phyloP scores from a whole-genome alignment of 306 rosid species.

The Rosa multiflora region DNA sequence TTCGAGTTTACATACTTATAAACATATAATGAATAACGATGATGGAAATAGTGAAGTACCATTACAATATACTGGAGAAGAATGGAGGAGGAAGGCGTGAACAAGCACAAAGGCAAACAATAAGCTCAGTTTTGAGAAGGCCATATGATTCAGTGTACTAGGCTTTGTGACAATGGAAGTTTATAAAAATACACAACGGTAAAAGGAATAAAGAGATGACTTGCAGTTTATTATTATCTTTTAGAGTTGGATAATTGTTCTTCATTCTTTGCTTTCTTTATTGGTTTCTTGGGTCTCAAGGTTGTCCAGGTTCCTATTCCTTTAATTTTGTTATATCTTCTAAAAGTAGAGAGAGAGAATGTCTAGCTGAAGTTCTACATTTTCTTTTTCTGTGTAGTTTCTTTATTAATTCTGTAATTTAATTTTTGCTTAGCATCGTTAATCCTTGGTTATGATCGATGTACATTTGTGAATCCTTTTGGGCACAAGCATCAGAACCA shows the following conservation, averaged over 20 bases:
- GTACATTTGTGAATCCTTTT: background rate
- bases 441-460: background rate
- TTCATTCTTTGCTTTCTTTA: slow-evolving; percentile 7
- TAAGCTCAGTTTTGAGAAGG: background rate
- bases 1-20: too few relatives aligned
- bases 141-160: background rate
- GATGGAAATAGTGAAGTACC: background rate
- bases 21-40: too few relatives aligned
- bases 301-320: background rate
- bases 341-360: background rate
- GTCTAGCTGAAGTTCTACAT: too few relatives aligned
- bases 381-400: background rate
- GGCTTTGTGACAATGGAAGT: background rate
- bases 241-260: background rate
- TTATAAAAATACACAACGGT: background rate
- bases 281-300: slow-evolving; percentile 9
- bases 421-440: too few relatives aligned
- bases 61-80: slow-evolving; percentile 8
- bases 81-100: background rate
- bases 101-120: background rate
- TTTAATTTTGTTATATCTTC: background rate
- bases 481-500: background rate
- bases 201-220: slow-evolving; percentile 5
- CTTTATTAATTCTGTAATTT: too few relatives aligned
- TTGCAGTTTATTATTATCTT: background rate